Conservation (phyloP, 306 rosid genomes). For the Hippophae gyantsensis region DNA sequence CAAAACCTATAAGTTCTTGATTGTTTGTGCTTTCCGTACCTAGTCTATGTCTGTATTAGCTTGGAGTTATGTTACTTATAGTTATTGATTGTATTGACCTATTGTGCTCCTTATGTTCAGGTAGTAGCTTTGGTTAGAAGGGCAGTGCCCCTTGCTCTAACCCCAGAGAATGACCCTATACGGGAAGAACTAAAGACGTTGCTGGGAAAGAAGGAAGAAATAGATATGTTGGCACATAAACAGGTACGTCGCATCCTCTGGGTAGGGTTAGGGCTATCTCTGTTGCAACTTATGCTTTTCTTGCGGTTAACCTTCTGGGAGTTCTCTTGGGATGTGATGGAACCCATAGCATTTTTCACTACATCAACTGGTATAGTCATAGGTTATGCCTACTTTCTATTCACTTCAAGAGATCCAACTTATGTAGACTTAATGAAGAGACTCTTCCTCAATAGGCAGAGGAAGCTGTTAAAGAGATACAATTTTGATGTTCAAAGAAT, state of each 20-base stretch:
- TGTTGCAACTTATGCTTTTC: constrained; percentile 52
- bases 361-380: constrained; percentile 60
- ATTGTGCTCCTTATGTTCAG: constrained; percentile 27
- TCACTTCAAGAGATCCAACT: constrained; percentile 89
- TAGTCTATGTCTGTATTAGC: too few relatives aligned
- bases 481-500: constrained; percentile 53
- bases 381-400: constrained; percentile 85
- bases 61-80: too few relatives aligned
- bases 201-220: constrained; percentile 51
- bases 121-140: constrained; percentile 68
- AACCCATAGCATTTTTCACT: constrained; percentile 75
- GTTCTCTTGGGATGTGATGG: constrained; percentile 98
- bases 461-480: constrained; percentile 57
- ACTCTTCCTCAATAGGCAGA: constrained; percentile 70
- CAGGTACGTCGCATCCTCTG: constrained; percentile 74
- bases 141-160: constrained; percentile 67
- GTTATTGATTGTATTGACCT: constrained; percentile 4
- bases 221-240: constrained; percentile 57
- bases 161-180: constrained; percentile 46
- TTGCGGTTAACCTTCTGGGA: constrained; percentile 99
- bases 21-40: too few relatives aligned
- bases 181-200: constrained; percentile 55
- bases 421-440: constrained; percentile 86
- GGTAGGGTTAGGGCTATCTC: constrained; percentile 46
- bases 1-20: too few relatives aligned